A percentile compares a stretch with the other conserved stretches of the same genome.
phyloP scores from a whole-genome alignment of 352 stramenopile genomes.

The Phytopythium cucurbitacearum region DNA sequence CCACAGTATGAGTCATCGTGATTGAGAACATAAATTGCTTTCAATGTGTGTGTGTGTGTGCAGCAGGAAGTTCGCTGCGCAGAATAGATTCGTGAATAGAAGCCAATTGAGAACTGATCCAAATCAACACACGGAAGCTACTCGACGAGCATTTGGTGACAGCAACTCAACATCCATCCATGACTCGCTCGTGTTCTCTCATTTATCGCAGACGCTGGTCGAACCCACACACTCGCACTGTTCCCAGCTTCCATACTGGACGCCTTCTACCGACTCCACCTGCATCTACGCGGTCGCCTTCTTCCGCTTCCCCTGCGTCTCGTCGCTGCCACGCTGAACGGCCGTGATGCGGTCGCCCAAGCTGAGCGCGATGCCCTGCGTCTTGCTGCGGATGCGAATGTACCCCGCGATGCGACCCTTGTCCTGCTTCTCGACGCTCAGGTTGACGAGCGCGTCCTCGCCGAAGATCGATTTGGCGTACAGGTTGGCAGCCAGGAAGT shows the following conservation, averaged over 20 bases:
- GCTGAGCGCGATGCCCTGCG: conserved; percentile 99
- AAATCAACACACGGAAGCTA: too few species aligned
- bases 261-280: neutral
- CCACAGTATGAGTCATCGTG: conserved; percentile 16
- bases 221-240: too few species aligned
- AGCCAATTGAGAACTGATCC: too few species aligned
- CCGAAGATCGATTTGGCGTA: conserved; percentile 93
- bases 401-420: conserved; percentile 97
- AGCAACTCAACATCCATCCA: too few species aligned
- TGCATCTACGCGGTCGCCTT: conserved; percentile 61
- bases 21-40: neutral
- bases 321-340: conserved; percentile 84
- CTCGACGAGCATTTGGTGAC: too few species aligned
- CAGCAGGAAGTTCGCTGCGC: conserved; percentile 1
- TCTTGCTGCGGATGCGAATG: conserved; percentile 99
- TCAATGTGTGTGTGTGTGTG: conserved; percentile 2
- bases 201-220: too few species aligned
- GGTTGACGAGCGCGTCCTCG: conserved; percentile 99
- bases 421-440: conserved; percentile 99
- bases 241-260: too few species aligned
- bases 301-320: conserved; percentile 77
- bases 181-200: too few species aligned
- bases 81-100: too few species aligned
- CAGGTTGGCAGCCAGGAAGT: conserved; percentile 93
- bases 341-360: conserved; percentile 98